A percentile compares a stretch with the other conserved stretches of the same genome.
Evolutionary conservation across 1,139 yeast species (phyloP).

Genomic region (Magnusiomyces suaveolens): DNA sequence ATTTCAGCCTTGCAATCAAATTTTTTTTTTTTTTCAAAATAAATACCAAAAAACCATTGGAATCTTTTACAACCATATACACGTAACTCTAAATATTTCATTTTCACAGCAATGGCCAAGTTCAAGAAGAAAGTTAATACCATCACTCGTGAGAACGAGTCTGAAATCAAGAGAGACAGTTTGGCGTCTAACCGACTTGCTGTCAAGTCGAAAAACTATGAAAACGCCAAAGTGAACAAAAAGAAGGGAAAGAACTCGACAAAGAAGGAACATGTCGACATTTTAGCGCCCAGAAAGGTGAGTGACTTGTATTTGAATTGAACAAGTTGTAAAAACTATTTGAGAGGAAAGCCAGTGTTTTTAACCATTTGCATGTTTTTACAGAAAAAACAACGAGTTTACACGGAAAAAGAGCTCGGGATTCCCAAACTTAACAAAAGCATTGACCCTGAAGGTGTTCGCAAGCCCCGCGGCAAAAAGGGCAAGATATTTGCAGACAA

Average conservation of each 20-base stretch:
- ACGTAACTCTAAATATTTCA: background rate
- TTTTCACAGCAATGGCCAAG: slow-evolving; percentile 20
- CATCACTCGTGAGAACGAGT: slow-evolving; percentile 17
- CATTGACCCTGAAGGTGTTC: slow-evolving; percentile 73
- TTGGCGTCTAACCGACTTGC: slow-evolving; percentile 23
- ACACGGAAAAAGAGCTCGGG: slow-evolving; percentile 66
- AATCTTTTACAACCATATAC: background rate
- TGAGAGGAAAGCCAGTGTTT: no score
- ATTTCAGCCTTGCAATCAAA: background rate
- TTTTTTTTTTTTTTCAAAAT: no score
- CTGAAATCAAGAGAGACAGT: slow-evolving; percentile 11
- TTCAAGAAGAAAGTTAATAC: slow-evolving; percentile 17
- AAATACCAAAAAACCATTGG: background rate
- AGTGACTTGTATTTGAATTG: background rate
- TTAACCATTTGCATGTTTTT: background rate
- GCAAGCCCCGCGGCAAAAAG: slow-evolving; percentile 68
- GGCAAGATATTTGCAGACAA: slow-evolving; percentile 84
- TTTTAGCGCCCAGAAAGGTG: slow-evolving; percentile 12
- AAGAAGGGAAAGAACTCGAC: slow-evolving; percentile 9
- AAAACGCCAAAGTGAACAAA: slow-evolving; percentile 19
- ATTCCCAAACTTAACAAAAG: slow-evolving; percentile 76
- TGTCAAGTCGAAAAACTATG: slow-evolving; percentile 21
- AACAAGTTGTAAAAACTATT: background rate
- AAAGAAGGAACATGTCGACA: slow-evolving; percentile 15
- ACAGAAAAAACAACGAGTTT: slow-evolving; percentile 45